Evolutionary conservation across 176 grass and related monocot genomes (phyloP).

Genomic region (Phyllostachys edulis): DNA sequence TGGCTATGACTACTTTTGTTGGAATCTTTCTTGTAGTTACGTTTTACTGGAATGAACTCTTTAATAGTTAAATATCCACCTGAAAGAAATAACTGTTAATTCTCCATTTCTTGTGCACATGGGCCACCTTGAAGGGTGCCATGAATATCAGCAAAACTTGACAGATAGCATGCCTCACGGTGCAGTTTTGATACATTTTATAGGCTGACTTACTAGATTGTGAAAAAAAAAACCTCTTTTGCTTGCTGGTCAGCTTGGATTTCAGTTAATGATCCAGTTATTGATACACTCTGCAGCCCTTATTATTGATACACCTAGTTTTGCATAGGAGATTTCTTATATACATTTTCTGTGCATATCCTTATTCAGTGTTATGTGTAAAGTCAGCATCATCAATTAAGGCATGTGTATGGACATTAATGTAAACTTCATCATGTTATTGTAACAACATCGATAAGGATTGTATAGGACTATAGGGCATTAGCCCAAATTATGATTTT

Average conservation of each 20-base stretch:
- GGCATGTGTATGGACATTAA: neutral
- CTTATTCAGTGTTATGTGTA: neutral
- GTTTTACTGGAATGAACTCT: neutral
- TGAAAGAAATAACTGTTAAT: neutral
- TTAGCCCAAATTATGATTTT: neutral
- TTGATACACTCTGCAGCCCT: neutral
- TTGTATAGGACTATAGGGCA: neutral
- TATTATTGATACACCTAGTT: neutral
- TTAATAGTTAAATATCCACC: neutral
- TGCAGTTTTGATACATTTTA: neutral
- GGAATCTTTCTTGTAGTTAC: neutral
- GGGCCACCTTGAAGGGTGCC: neutral
- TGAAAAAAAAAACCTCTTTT: neutral
- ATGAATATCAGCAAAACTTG: neutral
- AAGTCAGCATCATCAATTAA: slow-evolving; percentile 1
- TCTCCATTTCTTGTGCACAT: slow-evolving; percentile 14
- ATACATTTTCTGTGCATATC: neutral
- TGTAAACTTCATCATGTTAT: neutral
- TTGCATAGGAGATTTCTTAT: neutral
- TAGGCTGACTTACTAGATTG: neutral
- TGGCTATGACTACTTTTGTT: neutral
- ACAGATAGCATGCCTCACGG: neutral
- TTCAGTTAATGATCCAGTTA: neutral
- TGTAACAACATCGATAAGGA: neutral
- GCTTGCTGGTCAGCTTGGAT: neutral